phyloP scores from a whole-genome alignment of 164 flowering plant species.

The Berberis vulgaris region DNA sequence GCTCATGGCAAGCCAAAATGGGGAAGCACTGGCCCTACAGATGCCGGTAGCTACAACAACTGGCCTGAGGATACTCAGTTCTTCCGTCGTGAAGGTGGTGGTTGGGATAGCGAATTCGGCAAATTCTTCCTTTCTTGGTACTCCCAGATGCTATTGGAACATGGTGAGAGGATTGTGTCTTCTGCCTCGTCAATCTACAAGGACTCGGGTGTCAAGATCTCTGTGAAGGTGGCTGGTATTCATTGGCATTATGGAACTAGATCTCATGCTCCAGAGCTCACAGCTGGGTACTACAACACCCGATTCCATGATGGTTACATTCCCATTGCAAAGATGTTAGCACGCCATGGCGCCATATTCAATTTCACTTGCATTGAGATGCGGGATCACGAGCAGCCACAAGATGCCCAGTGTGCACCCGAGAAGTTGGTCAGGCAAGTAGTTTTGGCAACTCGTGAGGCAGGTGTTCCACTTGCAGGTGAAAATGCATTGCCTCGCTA shows the following conservation, averaged over 20 bases:
- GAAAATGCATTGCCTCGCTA: conserved; percentile 89
- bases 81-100: conserved; percentile 69
- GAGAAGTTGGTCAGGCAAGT: conserved; percentile 85
- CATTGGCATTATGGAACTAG: conserved; percentile 95
- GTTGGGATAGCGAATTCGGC: conserved; percentile 68
- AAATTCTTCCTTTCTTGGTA: conserved; percentile 92
- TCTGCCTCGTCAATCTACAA: conserved; percentile 46
- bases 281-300: conserved; percentile 96
- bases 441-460: conserved; percentile 49
- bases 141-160: conserved; percentile 80
- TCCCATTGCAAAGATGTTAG: conserved; percentile 81
- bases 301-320: conserved; percentile 73
- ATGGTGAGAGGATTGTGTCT: conserved; percentile 69
- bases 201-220: conserved; percentile 50
- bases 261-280: conserved; percentile 96
- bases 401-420: conserved; percentile 78
- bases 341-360: conserved; percentile 75
- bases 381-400: conserved; percentile 95
- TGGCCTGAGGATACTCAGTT: conserved; percentile 94
- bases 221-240: conserved; percentile 85
- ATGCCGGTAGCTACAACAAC: conserved; percentile 84
- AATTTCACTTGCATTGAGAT: conserved; percentile 96
- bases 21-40: conserved; percentile 89
- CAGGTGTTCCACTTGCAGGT: conserved; percentile 77
- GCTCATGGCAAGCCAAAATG: conserved; percentile 77